phyloP scores from a whole-genome alignment of 495 filamentous ascomycete genomes.

The Peziza echinospora region DNA sequence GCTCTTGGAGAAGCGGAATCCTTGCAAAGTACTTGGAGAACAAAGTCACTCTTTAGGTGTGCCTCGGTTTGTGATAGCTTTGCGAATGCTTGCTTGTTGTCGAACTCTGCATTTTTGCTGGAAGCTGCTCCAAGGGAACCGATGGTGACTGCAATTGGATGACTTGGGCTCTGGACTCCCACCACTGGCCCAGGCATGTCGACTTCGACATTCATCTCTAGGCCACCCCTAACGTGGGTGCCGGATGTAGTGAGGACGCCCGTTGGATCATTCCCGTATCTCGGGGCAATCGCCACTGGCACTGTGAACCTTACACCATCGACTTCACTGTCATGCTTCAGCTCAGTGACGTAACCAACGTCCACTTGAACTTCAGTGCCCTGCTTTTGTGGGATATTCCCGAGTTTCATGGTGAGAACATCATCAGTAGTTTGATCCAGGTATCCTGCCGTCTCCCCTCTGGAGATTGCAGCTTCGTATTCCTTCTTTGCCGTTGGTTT shows the following conservation, averaged over 20 bases:
- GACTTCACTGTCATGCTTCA: constrained; percentile 41
- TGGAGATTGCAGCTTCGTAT: constrained; percentile 32
- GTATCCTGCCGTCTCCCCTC: constrained; percentile 38
- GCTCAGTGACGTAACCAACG: constrained; percentile 42
- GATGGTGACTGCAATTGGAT: constrained; percentile 40
- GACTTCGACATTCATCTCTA: constrained; percentile 33
- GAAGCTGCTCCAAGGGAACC: constrained; percentile 23
- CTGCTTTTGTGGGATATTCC: constrained; percentile 33
- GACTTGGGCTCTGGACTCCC: constrained; percentile 40
- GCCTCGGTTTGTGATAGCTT: constrained; percentile 11
- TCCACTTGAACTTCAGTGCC: constrained; percentile 30
- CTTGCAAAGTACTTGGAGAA: constrained; percentile 33
- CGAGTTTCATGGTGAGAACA: constrained; percentile 41
- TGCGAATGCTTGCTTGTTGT: not conserved
- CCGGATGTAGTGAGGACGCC: constrained; percentile 6
- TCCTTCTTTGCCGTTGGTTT: constrained; percentile 31
- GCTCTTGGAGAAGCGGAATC: constrained; percentile 35
- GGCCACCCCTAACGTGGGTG: constrained; percentile 1
- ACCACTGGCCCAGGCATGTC: constrained; percentile 36
- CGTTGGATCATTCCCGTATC: constrained; percentile 33
- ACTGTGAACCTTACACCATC: constrained; percentile 44
- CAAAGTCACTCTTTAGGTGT: constrained; percentile 30
- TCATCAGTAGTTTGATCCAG: constrained; percentile 40
- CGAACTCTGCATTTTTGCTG: not conserved
- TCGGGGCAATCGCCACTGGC: constrained; percentile 38